Base-by-base conservation (phyloP, 257 asterid genomes). In the Nicotiana tabacum region DNA sequence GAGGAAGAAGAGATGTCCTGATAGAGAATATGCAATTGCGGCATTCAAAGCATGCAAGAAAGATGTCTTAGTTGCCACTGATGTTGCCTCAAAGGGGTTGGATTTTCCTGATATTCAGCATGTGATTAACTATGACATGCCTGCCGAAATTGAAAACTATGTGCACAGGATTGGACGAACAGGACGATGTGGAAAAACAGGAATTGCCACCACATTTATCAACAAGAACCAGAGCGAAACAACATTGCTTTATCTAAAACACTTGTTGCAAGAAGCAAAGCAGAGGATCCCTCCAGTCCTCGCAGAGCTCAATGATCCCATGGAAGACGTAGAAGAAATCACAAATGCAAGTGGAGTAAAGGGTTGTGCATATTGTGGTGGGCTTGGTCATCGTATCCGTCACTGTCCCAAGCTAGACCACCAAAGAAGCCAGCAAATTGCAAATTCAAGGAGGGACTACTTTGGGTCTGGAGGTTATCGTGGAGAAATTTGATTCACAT, bases 21-120 rank as follows among this genome's bases (percentile, higher is more conserved):
- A 92, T 79, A 88, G 97, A 85, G 97, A 92, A 81, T 89, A 91
- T 4, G 94, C 98, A 16, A 91, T 94, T 53, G 86, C 94, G 2
- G 87, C 98, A 9, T 94, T 94, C 88, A 94, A 94, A 89, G 89
- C 94, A 4, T 91, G 97, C 61, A 92, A 90, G 79, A 94, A 94
- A 77, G 97, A 94, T 64, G 98, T 94, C 33, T 87, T 94, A 80
- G 98, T 91, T 33, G 98, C 97, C 37, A 94, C 97, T 1, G 97
- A 94, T 35, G 97, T 94, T 62, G 98, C 97, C 65, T 94, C 98
- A 1, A 94, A 94, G 84, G 97, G 97, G 83, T 88, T 94, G 15
- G 98, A 94, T 84, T 94, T 91, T 81, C 98, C 97, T 0, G 98
- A 94, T 74, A 94, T 92, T 78, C 97, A 94, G 83, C 98, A 94